A percentile compares a stretch with the other conserved stretches of the same genome.
phyloP scores from a whole-genome alignment of 2,329 filamentous ascomycete species.

The Aspergillus ruber region DNA sequence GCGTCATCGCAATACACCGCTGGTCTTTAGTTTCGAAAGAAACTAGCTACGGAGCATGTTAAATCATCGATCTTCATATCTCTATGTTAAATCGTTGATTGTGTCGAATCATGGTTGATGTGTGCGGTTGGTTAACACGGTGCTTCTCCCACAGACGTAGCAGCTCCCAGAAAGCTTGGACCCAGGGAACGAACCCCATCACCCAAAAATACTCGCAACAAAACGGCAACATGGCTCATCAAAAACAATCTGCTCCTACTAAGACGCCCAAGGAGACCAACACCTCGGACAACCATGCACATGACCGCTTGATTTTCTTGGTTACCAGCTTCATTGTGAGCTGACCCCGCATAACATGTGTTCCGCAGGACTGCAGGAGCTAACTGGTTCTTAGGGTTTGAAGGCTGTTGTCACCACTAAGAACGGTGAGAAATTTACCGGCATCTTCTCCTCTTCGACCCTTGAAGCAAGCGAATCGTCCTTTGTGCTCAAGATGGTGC shows the following conservation, averaged over 20 bases:
- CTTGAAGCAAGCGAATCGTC: conserved; percentile 48
- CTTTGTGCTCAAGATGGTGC: conserved; percentile 61
- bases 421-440: conserved; percentile 55
- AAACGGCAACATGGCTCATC: conserved; percentile 48
- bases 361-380: conserved; percentile 4
- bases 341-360: conserved; percentile 7
- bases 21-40: neutral
- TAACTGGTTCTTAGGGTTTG: conserved; percentile 44
- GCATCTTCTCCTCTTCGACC: conserved; percentile 54
- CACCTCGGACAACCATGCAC: conserved; percentile 52
- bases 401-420: conserved; percentile 51
- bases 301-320: conserved; percentile 55
- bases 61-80: neutral
- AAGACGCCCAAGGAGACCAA: conserved; percentile 45
- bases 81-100: neutral
- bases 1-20: neutral
- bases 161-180: conserved; percentile 56
- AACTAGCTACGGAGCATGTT: neutral
- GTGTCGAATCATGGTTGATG: neutral
- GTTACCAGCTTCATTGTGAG: conserved; percentile 55
- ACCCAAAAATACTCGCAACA: conserved; percentile 49
- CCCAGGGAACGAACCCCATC: conserved; percentile 55
- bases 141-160: conserved; percentile 37
- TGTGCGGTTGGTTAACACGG: conserved; percentile 15
- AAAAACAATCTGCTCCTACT: conserved; percentile 35